Evolutionary conservation across 192 early-diverging fungal species (phyloP).

Genomic region (Funneliformis geosporum): DNA sequence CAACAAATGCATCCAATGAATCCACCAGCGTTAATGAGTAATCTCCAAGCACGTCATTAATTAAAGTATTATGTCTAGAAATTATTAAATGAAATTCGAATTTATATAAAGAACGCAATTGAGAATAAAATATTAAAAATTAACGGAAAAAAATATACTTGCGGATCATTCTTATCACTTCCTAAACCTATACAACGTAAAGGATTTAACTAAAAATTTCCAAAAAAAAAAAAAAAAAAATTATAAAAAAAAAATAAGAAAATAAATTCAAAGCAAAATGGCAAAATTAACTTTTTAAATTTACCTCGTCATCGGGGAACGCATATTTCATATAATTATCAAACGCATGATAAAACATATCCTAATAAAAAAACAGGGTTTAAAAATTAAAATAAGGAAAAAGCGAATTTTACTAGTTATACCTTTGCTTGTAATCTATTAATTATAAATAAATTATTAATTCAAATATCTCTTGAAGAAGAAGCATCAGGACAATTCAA

Average conservation of each 20-base stretch:
- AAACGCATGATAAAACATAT: constrained; percentile 80
- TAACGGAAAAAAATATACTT: constrained; percentile 35
- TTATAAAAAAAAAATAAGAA: not conserved
- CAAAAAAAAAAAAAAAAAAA: not conserved
- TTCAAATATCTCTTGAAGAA: not conserved
- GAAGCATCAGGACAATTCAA: not conserved
- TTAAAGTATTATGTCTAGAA: constrained; percentile 48
- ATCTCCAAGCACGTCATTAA: constrained; percentile 96
- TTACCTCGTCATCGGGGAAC: constrained; percentile 84
- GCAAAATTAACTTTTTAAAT: constrained; percentile 42
- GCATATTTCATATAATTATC: constrained; percentile 79
- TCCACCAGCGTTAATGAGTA: constrained; percentile 93
- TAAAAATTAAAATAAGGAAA: no score
- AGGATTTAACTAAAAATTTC: constrained; percentile 66
- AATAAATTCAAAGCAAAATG: not conserved
- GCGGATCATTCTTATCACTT: constrained; percentile 63
- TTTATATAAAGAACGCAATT: not conserved
- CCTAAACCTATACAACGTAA: constrained; percentile 76
- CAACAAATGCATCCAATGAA: constrained; percentile 82
- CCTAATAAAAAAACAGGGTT: constrained; percentile 32
- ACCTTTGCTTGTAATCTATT: not conserved
- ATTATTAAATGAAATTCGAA: constrained; percentile 15
- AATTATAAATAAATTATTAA: not conserved
- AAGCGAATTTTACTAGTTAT: no score
- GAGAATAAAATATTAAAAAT: constrained; percentile 18